A percentile compares a stretch with the other conserved stretches of the same genome.
Evolutionary conservation across 257 asterid genomes (phyloP).

Genomic region (Jacaranda copaia): DNA sequence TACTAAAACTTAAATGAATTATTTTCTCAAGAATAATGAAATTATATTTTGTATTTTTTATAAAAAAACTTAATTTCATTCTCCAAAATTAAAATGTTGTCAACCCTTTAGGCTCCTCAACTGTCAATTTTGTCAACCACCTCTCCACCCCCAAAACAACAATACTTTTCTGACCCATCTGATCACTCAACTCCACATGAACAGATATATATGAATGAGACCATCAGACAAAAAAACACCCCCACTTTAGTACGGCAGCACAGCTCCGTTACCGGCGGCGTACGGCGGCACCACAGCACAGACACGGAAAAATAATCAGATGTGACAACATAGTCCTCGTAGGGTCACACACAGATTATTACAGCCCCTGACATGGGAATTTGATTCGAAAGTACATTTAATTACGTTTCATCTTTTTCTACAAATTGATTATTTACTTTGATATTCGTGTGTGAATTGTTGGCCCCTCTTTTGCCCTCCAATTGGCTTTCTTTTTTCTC

Average conservation of each 20-base stretch:
- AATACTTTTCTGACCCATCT: neutral
- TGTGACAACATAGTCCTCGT: constrained; percentile 33
- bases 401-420: neutral
- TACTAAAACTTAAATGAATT: too few relatives aligned
- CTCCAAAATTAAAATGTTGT: too few relatives aligned
- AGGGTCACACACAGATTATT: constrained; percentile 16
- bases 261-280: constrained; percentile 42
- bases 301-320: constrained; percentile 27
- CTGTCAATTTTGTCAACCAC: too few relatives aligned
- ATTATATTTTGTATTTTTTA: too few relatives aligned
- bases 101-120: too few relatives aligned
- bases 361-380: constrained; percentile 19
- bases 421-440: constrained; percentile 4
- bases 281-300: constrained; percentile 39
- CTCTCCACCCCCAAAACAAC: too few relatives aligned
- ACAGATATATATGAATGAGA: neutral
- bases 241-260: constrained; percentile 29
- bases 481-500: constrained; percentile 21
- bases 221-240: constrained; percentile 38
- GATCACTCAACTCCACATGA: constrained; percentile 2
- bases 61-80: too few relatives aligned
- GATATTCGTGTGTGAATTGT: constrained; percentile 52
- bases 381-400: constrained; percentile 29
- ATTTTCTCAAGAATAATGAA: too few relatives aligned
- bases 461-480: constrained; percentile 31